phyloP scores from a whole-genome alignment of 345 rosid genomes.

The Brassica napus region Da-Ae NC_063440.1:24426501-24427000 shows the following conservation, averaged over 20 bases:
- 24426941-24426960: constrained; percentile 97
- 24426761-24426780: constrained; percentile 47
- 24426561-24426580: constrained; percentile 61
- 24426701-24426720: background rate
- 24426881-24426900: background rate
- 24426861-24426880: background rate
- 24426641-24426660: constrained; percentile 92
- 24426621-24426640: constrained; percentile 90
- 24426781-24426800: constrained; percentile 99
- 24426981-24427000: constrained; percentile 61
- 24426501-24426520: constrained; percentile 78
- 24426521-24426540: background rate
- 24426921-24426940: constrained; percentile 86
- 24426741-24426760: background rate
- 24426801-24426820: constrained; percentile 90
- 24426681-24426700: constrained; percentile 95
- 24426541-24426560: no score
- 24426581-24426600: constrained; percentile 63
- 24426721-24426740: background rate
- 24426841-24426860: background rate
- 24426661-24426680: constrained; percentile 80
- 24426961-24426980: constrained; percentile 88
- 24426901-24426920: constrained; percentile 86
- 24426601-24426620: constrained; percentile 81
- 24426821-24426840: constrained; percentile 44